Evolutionary conservation across 192 early-diverging fungal genomes (phyloP), one percentile per base, ranked within the genome.

Genomic region (Spizellomyces punctatus): DNA sequence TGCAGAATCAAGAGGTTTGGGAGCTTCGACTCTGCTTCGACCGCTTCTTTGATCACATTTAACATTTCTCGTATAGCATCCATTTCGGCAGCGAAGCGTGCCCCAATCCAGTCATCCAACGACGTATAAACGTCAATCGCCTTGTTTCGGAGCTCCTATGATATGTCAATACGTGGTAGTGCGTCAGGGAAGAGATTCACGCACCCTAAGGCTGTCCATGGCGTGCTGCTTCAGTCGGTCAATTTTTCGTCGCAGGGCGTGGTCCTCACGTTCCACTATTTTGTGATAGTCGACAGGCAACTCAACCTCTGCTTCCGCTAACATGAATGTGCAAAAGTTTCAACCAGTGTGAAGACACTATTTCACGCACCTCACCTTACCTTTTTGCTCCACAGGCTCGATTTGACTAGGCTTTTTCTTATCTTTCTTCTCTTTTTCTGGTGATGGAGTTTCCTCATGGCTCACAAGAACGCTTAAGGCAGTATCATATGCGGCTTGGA

Each of bases 91-190:
- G 73, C 69, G 77, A 82, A 89, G 7, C 84, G 47, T 5, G 57
- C 10, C 8, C 71, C 71, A 59, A 89, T 83, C 77, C 83, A 86
- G 55, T 89, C 87, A 59, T 89, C 87, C 10, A 89, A 72, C 17
- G 76, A 76, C 19, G 68, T 61, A 69, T 88, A 89, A 0, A 81
- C 77, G 47, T 88, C 86, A 44, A 84, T 72, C 10, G 78, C 86
- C 46, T 78, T 79, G 46, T 71, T 81, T 45, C 84, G 73, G 10
- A 88, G 72, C 56, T 86, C 82, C 79, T 84, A 46, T n/a, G 61
- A n/a, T 54, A 16, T n/a, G 42, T 44, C 42, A 54, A 19, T 54
- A 54, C 17, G 17, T n/a, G 27, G 50, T n/a, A 54, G 50, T 19
- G 50, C 50, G 17, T 4, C 50, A 54, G 17, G 17, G 14, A 54